A percentile compares a stretch with the other conserved stretches of the same genome.
phyloP scores from a whole-genome alignment of 2,329 filamentous ascomycete species.

The Diatrype stigma region DNA sequence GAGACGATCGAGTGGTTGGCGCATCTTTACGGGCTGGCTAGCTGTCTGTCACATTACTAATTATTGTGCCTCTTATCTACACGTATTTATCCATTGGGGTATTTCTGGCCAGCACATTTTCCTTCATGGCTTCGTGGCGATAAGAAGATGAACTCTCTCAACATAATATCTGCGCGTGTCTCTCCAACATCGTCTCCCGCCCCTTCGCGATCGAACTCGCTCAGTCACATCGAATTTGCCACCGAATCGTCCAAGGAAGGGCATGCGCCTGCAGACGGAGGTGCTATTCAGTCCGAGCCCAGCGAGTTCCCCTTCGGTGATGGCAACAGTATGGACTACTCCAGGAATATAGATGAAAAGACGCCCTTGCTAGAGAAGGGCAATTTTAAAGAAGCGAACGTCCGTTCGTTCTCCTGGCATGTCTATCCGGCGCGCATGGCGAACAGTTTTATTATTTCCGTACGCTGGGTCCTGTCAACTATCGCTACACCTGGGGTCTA shows the following conservation, averaged over 20 bases:
- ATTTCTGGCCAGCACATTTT: constrained; percentile 16
- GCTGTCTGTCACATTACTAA: not conserved
- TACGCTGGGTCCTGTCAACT: constrained; percentile 74
- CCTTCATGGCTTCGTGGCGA: constrained; percentile 51
- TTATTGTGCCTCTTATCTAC: not conserved
- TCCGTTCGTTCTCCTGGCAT: constrained; percentile 46
- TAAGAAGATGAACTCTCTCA: constrained; percentile 90
- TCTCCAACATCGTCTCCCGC: constrained; percentile 55
- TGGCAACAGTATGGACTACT: constrained; percentile 28
- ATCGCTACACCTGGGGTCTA: constrained; percentile 78
- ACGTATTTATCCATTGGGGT: not conserved
- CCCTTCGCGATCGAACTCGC: constrained; percentile 58
- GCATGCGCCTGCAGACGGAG: constrained; percentile 26
- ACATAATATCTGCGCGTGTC: constrained; percentile 84
- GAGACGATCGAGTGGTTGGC: not conserved
- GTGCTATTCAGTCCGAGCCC: constrained; percentile 26
- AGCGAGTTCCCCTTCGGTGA: constrained; percentile 31
- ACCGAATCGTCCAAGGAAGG: constrained; percentile 36
- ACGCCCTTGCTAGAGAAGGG: constrained; percentile 57
- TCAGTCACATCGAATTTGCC: constrained; percentile 48
- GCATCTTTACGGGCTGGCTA: not conserved
- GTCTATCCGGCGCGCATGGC: constrained; percentile 65
- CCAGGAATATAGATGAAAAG: constrained; percentile 54
- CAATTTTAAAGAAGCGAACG: constrained; percentile 27
- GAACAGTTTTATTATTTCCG: constrained; percentile 66